A percentile compares a stretch with the other conserved stretches of the same genome.
These are phyloP conservation scores for Hyphopichia fennica DNA, from an alignment of 1,139 yeast species.

Conservation along the genomic window DNA sequence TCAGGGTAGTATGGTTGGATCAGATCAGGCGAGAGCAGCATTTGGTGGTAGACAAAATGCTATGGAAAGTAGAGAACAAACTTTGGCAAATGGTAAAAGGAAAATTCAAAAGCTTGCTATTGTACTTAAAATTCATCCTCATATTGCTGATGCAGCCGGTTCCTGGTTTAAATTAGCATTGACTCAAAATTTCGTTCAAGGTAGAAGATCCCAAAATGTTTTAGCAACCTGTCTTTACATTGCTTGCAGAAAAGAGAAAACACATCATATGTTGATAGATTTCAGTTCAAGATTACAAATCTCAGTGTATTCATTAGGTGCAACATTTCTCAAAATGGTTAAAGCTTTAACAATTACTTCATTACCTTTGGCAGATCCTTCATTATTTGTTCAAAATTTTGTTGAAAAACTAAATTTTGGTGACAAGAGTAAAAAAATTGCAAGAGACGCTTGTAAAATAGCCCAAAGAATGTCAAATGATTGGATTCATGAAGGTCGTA, in stretches of 20 bases:
- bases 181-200: constrained; percentile 88
- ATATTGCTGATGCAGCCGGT: constrained; percentile 80
- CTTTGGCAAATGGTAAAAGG: constrained; percentile 76
- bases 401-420: constrained; percentile 85
- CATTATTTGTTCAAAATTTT: constrained; percentile 89
- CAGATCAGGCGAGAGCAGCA: constrained; percentile 80
- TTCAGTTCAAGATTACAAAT: constrained; percentile 87
- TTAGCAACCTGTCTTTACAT: constrained; percentile 92
- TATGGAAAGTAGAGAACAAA: constrained; percentile 84
- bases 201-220: constrained; percentile 91
- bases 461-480: constrained; percentile 92
- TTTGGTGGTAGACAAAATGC: constrained; percentile 66
- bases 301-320: constrained; percentile 91
- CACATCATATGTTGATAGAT: constrained; percentile 94
- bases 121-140: constrained; percentile 77
- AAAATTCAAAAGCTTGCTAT: constrained; percentile 79
- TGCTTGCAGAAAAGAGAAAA: constrained; percentile 88
- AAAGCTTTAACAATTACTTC: constrained; percentile 72
- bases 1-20: constrained; percentile 89
- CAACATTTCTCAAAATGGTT: constrained; percentile 90
- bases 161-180: constrained; percentile 89
- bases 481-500: constrained; percentile 94
- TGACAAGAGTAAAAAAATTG: constrained; percentile 67
- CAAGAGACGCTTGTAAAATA: constrained; percentile 79
- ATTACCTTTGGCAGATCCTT: constrained; percentile 90